Conservation (phyloP, 2,329 filamentous ascomycete genomes). For the Bipolaris cookei region DNA sequence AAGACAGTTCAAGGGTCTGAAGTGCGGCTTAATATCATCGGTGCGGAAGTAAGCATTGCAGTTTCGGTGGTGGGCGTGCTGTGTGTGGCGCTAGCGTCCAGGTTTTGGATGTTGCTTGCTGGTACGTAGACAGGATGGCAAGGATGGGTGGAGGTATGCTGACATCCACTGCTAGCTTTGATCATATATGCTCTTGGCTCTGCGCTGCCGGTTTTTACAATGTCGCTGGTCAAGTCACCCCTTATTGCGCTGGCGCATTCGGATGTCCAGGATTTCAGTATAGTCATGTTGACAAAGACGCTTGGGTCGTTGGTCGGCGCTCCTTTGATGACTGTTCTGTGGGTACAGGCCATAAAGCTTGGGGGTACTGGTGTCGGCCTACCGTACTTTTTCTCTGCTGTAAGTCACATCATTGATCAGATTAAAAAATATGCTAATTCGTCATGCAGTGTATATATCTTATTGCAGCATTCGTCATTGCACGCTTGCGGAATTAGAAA, state of each 20-base stretch:
- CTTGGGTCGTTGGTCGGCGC: slow-evolving; percentile 45
- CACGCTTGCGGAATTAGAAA: slow-evolving; percentile 6
- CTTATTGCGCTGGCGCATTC: slow-evolving; percentile 37
- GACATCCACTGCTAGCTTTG: slow-evolving; percentile 30
- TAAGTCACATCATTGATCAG: slow-evolving; percentile 22
- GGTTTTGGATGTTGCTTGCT: slow-evolving; percentile 42
- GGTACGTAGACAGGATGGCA: slow-evolving; percentile 20
- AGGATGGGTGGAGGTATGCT: neutral
- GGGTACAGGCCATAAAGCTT: slow-evolving; percentile 45
- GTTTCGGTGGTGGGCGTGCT: slow-evolving; percentile 46
- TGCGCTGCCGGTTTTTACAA: slow-evolving; percentile 48
- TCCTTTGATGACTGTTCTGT: slow-evolving; percentile 46
- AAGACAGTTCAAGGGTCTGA: slow-evolving; percentile 36
- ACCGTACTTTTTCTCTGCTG: slow-evolving; percentile 46
- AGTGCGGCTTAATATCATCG: slow-evolving; percentile 39
- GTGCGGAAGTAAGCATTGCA: slow-evolving; percentile 40
- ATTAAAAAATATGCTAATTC: slow-evolving; percentile 1
- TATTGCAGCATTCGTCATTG: slow-evolving; percentile 11
- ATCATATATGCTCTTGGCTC: slow-evolving; percentile 49
- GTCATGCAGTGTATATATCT: slow-evolving; percentile 18
- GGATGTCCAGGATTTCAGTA: slow-evolving; percentile 46
- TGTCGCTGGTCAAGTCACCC: slow-evolving; percentile 46
- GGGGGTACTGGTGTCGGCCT: slow-evolving; percentile 44
- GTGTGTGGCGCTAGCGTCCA: slow-evolving; percentile 40
- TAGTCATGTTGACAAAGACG: slow-evolving; percentile 48